Evolutionary conservation across 2,329 filamentous ascomycete species (phyloP).

Genomic region (Clathrospora elynae): DNA sequence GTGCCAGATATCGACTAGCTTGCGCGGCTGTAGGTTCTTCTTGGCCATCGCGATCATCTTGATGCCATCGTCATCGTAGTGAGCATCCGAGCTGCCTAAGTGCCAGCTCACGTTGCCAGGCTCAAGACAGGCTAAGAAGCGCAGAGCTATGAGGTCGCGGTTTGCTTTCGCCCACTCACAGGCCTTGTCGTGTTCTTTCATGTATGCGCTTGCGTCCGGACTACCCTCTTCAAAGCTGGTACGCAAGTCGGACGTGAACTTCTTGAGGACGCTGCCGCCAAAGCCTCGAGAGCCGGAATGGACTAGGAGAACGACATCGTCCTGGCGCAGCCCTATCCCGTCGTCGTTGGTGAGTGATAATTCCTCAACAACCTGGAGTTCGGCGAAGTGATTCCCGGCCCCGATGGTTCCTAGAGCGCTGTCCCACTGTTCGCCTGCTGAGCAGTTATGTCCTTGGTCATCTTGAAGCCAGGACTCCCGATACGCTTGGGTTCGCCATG

Average conservation of each 20-base stretch:
- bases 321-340: constrained; percentile 21
- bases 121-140: constrained; percentile 46
- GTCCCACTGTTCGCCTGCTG: constrained; percentile 43
- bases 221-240: constrained; percentile 36
- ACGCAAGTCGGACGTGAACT: constrained; percentile 28
- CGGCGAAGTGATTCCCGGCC: constrained; percentile 48
- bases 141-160: constrained; percentile 48
- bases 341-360: constrained; percentile 8
- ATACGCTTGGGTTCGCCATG: constrained; percentile 34
- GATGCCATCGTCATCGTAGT: constrained; percentile 9
- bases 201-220: constrained; percentile 34
- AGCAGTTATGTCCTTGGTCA: constrained; percentile 17
- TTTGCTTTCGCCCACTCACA: constrained; percentile 48
- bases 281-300: constrained; percentile 48
- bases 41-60: constrained; percentile 20
- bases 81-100: constrained; percentile 10
- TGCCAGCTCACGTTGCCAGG: constrained; percentile 36
- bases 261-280: constrained; percentile 43
- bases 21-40: constrained; percentile 31
- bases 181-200: constrained; percentile 44
- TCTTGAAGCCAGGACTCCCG: constrained; percentile 40
- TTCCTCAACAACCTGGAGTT: constrained; percentile 48
- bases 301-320: constrained; percentile 46
- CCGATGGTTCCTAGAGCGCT: constrained; percentile 46
- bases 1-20: constrained; percentile 47